Percentiles rank a stretch among this genome's conserved stretches.
Conservation (phyloP, 2,329 filamentous ascomycete species). For the Sporothrix pallida region DNA sequence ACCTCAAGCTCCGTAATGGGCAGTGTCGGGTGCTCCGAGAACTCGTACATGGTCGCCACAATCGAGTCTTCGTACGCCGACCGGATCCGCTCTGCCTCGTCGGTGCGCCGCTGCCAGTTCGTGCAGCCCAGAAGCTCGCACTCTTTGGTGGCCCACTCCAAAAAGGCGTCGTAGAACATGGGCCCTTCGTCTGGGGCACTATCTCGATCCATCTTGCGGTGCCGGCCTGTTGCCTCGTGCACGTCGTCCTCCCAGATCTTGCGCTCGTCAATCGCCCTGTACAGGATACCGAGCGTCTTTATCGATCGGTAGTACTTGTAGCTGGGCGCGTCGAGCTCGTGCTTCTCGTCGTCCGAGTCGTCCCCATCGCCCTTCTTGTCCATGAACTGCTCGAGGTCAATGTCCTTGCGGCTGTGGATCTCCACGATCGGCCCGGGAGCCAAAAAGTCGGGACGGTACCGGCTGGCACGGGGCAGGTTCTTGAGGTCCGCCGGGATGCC, state of each 20-base stretch:
- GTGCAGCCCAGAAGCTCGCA: slow-evolving; percentile 43
- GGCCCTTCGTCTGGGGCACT: slow-evolving; percentile 41
- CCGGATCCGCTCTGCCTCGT: slow-evolving; percentile 53
- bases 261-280: slow-evolving; percentile 73
- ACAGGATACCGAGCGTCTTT: slow-evolving; percentile 73
- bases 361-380: slow-evolving; percentile 51
- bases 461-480: slow-evolving; percentile 49
- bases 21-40: slow-evolving; percentile 52
- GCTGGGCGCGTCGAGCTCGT: slow-evolving; percentile 51
- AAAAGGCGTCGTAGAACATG: slow-evolving; percentile 53
- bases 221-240: background rate
- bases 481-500: slow-evolving; percentile 63
- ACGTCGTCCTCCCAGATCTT: slow-evolving; percentile 65
- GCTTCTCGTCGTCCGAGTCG: slow-evolving; percentile 52
- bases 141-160: slow-evolving; percentile 42
- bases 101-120: slow-evolving; percentile 45
- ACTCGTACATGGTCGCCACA: slow-evolving; percentile 50
- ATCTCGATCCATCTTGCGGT: slow-evolving; percentile 39
- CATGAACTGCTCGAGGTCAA: slow-evolving; percentile 48
- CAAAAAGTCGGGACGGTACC: slow-evolving; percentile 60
- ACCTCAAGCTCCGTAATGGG: slow-evolving; percentile 59
- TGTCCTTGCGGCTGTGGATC: slow-evolving; percentile 53
- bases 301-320: slow-evolving; percentile 68
- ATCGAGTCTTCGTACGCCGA: slow-evolving; percentile 57
- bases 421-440: slow-evolving; percentile 53